Base-by-base conservation (phyloP, 108 stramenopile species). In the Skeletonema marinoi region DNA sequence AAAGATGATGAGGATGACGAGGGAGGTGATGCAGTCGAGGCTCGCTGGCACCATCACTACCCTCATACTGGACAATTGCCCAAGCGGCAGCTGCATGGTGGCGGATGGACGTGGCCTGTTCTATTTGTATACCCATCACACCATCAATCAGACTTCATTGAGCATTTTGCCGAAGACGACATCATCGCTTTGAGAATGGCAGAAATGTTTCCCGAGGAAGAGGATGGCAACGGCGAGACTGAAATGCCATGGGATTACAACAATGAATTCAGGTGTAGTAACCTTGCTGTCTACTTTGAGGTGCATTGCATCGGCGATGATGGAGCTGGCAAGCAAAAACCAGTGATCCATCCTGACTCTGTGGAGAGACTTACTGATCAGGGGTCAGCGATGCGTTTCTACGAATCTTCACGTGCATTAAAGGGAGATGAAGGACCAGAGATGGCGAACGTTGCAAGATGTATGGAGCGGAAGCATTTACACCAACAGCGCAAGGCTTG, bases 361-460 rank as follows among this genome's bases (percentile, higher is more conserved):
- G 94, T 95, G 10, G 90, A 93, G 74, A 69, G 73, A 9, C 81
- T 92, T 32, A 77, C 50, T 30, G 87, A 91, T 78, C 90, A 90
- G 79, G 91, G 85, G 35, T 78, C 86, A 4, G 79, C 88, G 6
- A 94, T 96, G 91, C 86, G 88, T 51, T 96, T 94, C 71, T 96
- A 92, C 70, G 96, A 94, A 68, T 68, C 91, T 16, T 90, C 92
- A 10, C 85, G 96, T 19, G 96, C 96, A 10, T 65, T 96, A 17
- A 90, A 92, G 77, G 96, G 96, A 60, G 93, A 93, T 60, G 96
- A 96, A 82, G 96, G 96, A 14, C 85, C 82, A 0, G 96, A 93
- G 64, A 91, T 92, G 87, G 81, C 87, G 12, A 86, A 80, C n/a
- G 80, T 94, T 11, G 92, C 90, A 6, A 66, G 83, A 35, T 86